Evolutionary conservation across 805 yeast genomes (phyloP).

Genomic region (Torulaspora maleeae): DNA sequence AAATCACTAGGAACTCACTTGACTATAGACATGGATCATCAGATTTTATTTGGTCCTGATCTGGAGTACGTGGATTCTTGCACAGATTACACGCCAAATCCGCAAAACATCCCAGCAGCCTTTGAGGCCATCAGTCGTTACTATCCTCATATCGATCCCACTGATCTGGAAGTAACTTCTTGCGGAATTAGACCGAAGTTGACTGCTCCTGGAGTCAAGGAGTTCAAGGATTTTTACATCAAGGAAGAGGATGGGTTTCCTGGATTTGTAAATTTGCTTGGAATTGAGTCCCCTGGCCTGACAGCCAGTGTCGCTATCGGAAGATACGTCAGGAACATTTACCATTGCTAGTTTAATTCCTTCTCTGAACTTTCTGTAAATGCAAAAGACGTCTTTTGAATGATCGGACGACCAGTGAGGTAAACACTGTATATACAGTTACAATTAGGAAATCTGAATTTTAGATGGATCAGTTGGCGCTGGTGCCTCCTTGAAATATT

Average conservation of each 20-base stretch:
- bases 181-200: constrained; percentile 84
- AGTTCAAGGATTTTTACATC: constrained; percentile 70
- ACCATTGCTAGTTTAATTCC: constrained; percentile 10
- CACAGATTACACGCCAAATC: constrained; percentile 46
- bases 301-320: constrained; percentile 82
- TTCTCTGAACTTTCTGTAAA: not conserved
- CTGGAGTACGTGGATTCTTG: constrained; percentile 66
- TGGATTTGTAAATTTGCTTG: constrained; percentile 75
- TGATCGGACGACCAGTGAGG: not conserved
- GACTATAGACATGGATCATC: constrained; percentile 77
- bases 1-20: constrained; percentile 86
- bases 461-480: constrained; percentile 59
- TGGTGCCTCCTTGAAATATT: constrained; percentile 70
- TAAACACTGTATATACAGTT: not conserved
- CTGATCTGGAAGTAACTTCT: constrained; percentile 60
- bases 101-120: constrained; percentile 49
- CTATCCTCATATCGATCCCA: constrained; percentile 52
- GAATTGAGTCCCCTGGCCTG: constrained; percentile 88
- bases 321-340: constrained; percentile 50
- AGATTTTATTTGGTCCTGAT: constrained; percentile 83
- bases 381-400: not conserved
- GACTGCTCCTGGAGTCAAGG: constrained; percentile 39
- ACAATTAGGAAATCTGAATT: constrained; percentile 11
- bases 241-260: constrained; percentile 63
- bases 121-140: constrained; percentile 54